Percentiles rank a stretch among this genome's conserved stretches.
Conservation (phyloP, 2,329 filamentous ascomycete species). For the Claviceps arundinis region DNA sequence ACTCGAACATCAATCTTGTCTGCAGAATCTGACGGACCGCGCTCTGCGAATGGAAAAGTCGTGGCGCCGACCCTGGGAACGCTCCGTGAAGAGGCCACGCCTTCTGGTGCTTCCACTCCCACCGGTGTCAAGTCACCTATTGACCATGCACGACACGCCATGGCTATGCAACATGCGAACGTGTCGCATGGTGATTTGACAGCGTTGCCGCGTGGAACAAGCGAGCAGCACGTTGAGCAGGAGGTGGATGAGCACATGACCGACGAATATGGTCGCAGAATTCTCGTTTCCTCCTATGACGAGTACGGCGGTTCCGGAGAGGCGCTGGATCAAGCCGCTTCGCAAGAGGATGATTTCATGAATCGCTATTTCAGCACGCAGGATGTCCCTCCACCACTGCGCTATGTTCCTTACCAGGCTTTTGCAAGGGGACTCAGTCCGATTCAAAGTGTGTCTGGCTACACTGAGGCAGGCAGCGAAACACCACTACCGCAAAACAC, state of each 20-base stretch:
- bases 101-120: conserved; percentile 48
- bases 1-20: conserved; percentile 81
- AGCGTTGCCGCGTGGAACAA: conserved; percentile 36
- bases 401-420: conserved; percentile 55
- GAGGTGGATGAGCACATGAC: conserved; percentile 33
- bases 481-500: conserved; percentile 44
- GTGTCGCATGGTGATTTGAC: conserved; percentile 46
- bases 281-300: conserved; percentile 29
- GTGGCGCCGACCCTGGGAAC: conserved; percentile 33
- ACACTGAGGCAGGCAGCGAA: conserved; percentile 55
- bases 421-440: conserved; percentile 68
- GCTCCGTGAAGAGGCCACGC: conserved; percentile 47
- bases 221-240: conserved; percentile 16
- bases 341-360: conserved; percentile 27
- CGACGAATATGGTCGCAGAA: conserved; percentile 30
- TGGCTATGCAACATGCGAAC: conserved; percentile 57
- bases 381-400: conserved; percentile 49
- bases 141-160: conserved; percentile 38
- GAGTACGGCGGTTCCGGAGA: conserved; percentile 23
- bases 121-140: conserved; percentile 44
- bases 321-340: conserved; percentile 20
- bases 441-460: conserved; percentile 84
- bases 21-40: conserved; percentile 60
- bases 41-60: conserved; percentile 51
- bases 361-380: conserved; percentile 43